phyloP scores from a whole-genome alignment of 768 basidiomycete species.

The Tulasnella sp. region DNA sequence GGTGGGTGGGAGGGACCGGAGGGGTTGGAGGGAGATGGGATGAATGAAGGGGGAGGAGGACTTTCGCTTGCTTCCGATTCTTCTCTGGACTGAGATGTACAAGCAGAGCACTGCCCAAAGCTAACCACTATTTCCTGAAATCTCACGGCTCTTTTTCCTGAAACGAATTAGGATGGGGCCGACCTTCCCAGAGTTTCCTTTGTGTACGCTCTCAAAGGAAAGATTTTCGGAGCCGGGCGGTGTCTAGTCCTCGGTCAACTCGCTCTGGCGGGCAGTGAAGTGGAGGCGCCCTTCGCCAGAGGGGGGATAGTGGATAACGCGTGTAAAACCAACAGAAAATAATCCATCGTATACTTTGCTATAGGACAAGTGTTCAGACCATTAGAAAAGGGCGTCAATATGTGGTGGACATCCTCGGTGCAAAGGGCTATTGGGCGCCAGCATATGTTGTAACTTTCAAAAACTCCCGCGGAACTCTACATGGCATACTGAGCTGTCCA shows the following conservation, averaged over 20 bases:
- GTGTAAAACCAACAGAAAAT: neutral
- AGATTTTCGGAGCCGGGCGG: too few relatives aligned
- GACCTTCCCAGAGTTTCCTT: neutral
- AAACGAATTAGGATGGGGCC: neutral
- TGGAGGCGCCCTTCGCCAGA: neutral
- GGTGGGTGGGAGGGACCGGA: neutral
- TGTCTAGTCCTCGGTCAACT: too few relatives aligned
- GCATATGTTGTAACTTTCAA: neutral
- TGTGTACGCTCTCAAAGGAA: too few relatives aligned
- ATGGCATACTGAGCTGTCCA: conserved; percentile 90
- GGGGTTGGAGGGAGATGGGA: neutral
- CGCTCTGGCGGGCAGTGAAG: too few relatives aligned
- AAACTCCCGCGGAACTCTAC: neutral
- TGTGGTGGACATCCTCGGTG: neutral
- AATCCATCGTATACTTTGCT: neutral
- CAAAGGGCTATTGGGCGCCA: neutral
- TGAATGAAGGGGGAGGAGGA: neutral
- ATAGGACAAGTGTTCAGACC: neutral
- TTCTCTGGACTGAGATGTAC: neutral
- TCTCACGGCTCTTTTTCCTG: neutral
- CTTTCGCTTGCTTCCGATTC: neutral
- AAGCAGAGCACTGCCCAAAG: neutral
- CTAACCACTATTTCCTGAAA: neutral
- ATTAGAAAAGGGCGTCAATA: neutral
- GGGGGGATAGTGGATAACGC: neutral